Evolutionary conservation across 2,329 filamentous ascomycete genomes (phyloP).

Genomic region (Fusarium continuum): DNA sequence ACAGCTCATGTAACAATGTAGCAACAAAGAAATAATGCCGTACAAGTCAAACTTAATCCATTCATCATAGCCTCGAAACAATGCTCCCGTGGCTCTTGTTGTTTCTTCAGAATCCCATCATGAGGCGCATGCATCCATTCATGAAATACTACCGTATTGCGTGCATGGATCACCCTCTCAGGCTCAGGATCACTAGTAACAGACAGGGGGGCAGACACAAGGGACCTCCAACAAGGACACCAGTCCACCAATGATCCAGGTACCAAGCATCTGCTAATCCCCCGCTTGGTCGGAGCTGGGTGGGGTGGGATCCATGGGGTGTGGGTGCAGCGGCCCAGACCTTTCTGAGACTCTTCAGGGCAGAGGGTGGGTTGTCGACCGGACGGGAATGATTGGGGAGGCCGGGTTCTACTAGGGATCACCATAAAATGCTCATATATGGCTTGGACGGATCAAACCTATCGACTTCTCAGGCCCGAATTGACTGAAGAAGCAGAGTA

Average conservation of each 20-base stretch:
- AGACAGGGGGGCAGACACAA: slow-evolving; percentile 6
- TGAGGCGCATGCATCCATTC: slow-evolving; percentile 6
- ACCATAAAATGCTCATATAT: background rate
- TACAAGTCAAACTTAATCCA: background rate
- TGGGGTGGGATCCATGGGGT: slow-evolving; percentile 21
- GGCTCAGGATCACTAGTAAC: slow-evolving; percentile 1
- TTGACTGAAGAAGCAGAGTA: too few species aligned
- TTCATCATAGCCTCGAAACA: background rate
- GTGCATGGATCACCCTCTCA: slow-evolving; percentile 13
- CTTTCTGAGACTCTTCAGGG: slow-evolving; percentile 26
- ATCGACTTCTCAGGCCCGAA: slow-evolving; percentile 10
- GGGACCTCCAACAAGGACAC: slow-evolving; percentile 34
- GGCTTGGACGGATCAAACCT: slow-evolving; percentile 1
- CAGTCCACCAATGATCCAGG: slow-evolving; percentile 37
- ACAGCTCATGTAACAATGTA: background rate
- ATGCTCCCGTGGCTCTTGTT: background rate
- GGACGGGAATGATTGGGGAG: slow-evolving; percentile 14
- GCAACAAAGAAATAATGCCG: background rate
- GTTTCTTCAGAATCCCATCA: background rate
- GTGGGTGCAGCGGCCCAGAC: slow-evolving; percentile 29
- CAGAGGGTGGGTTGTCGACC: slow-evolving; percentile 1
- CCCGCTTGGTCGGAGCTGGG: slow-evolving; percentile 29
- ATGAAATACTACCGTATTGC: slow-evolving; percentile 19
- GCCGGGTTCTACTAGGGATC: background rate
- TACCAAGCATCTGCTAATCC: slow-evolving; percentile 29